These are phyloP conservation scores for Lactarius indigo DNA, from an alignment of 768 basidiomycete genomes.

Conservation along the genomic window DNA sequence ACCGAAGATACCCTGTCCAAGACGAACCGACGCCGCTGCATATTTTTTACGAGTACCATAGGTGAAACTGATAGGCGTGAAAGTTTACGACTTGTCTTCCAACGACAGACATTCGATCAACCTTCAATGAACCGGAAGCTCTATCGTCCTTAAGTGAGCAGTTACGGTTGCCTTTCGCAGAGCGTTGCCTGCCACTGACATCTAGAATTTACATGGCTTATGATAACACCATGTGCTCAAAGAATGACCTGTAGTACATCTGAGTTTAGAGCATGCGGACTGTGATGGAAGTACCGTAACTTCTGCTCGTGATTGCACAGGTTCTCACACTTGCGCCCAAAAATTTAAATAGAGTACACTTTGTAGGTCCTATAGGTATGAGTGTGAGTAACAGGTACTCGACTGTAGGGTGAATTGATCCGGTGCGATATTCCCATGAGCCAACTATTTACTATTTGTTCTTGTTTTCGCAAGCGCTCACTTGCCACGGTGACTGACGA, in stretches of 20 bases:
- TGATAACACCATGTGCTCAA: too few species aligned
- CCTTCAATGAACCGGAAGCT: too few species aligned
- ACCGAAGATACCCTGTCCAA: neutral
- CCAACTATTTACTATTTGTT: slow-evolving; percentile 9
- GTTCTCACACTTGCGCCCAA: too few species aligned
- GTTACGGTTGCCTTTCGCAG: too few species aligned
- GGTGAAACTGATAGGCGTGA: neutral
- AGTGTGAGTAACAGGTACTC: too few species aligned
- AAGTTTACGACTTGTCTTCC: neutral
- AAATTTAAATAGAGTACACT: too few species aligned
- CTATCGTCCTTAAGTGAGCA: too few species aligned
- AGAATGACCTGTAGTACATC: neutral
- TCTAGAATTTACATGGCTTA: too few species aligned
- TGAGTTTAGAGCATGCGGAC: neutral
- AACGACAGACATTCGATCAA: neutral
- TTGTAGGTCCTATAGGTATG: too few species aligned
- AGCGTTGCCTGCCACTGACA: neutral
- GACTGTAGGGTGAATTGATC: too few species aligned
- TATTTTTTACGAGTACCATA: neutral
- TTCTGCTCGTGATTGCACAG: neutral
- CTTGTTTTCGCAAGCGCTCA: slow-evolving; percentile 8
- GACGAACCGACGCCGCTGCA: neutral
- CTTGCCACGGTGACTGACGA: neutral
- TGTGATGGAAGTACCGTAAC: neutral
- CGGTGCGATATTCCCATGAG: too few species aligned